Evolutionary conservation across 2,329 filamentous ascomycete species (phyloP).

Genomic region (Lachnellula suecica): DNA sequence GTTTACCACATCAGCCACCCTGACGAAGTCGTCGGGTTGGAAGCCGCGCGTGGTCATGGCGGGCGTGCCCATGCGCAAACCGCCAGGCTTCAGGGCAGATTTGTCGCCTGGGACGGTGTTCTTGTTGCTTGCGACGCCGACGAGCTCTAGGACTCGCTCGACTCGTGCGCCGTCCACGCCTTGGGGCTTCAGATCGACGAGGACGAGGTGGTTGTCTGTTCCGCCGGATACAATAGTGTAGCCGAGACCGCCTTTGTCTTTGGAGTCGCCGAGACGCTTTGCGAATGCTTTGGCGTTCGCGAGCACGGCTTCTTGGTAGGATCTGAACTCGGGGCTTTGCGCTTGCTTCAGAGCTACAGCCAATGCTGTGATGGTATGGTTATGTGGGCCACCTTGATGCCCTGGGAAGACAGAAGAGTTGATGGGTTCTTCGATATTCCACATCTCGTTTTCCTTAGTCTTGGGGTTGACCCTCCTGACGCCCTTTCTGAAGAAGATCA

Average conservation of each 20-base stretch:
- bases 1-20: conserved; percentile 83
- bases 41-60: conserved; percentile 99
- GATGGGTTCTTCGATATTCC: conserved; percentile 90
- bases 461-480: conserved; percentile 81
- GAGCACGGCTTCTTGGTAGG: conserved; percentile 88
- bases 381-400: conserved; percentile 96
- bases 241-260: conserved; percentile 74
- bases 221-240: conserved; percentile 92
- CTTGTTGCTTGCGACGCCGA: conserved; percentile 98
- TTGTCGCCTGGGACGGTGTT: conserved; percentile 97
- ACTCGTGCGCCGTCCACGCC: conserved; percentile 85
- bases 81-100: conserved; percentile 89
- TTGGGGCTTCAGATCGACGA: conserved; percentile 88
- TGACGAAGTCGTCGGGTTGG: conserved; percentile 80
- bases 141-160: conserved; percentile 85
- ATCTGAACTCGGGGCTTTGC: conserved; percentile 82
- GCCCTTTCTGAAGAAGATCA: conserved; percentile 98
- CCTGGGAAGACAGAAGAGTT: conserved; percentile 97
- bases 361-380: conserved; percentile 96
- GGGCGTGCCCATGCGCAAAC: conserved; percentile 89
- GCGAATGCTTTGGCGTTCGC: conserved; percentile 89
- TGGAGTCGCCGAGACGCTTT: conserved; percentile 56
- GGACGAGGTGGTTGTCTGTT: conserved; percentile 95
- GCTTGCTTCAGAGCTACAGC: conserved; percentile 94
- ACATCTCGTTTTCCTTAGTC: conserved; percentile 80